Evolutionary conservation across 352 stramenopile species (phyloP), one percentile per base, ranked within the genome.

Genomic region (Phytophthora constricta): DNA sequence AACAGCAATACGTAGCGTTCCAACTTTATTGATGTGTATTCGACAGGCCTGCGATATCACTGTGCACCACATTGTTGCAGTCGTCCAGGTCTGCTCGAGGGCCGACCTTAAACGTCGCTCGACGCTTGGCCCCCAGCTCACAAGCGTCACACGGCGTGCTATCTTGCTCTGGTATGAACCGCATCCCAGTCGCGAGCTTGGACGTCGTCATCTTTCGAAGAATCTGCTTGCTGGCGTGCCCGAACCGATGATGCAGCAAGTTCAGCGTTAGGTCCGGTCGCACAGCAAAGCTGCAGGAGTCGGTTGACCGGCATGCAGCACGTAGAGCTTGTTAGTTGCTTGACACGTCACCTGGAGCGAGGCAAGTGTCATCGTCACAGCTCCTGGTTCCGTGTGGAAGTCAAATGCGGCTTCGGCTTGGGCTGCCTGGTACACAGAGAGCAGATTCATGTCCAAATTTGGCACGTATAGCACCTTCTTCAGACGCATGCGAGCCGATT

Each of bases 1-100:
- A 63, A 50, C 14, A 63, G 31, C 5, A 63, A 9, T 34, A 55
- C 31, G 17, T 55, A 55, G 4, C 56, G 45, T 31, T 62, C 17
- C 39, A 25, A 23, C 54, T 67, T 7, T 43, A 46, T 46, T n/a
- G 47, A 8, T n/a, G 25, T 16, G 7, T 37, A 3, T 10, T 54
- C n/a, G 4, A 54, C 47, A 17, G 47, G 7, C 47, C 47, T 17
- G 19, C n/a, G 19, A 54, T 34, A 37, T 54, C 47, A 10, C 19
- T 54, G 47, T 54, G 47, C 14, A 54, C 39, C 5, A 46, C 39
- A 7, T 7, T 9, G 39, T 46, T 46, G 39, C 10, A 19, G 14
- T 14, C 39, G 7, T 23, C 39, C 39, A 46, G 5, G n/a, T 46
- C 39, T 14, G 19, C 20, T 22, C 47, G n/a, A 20, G 3, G 22